Percentiles rank a stretch among this genome's conserved stretches.
These are phyloP conservation scores for Scheffersomyces parashehatae DNA, from an alignment of 1,139 yeast species.

Conservation along the genomic window DNA sequence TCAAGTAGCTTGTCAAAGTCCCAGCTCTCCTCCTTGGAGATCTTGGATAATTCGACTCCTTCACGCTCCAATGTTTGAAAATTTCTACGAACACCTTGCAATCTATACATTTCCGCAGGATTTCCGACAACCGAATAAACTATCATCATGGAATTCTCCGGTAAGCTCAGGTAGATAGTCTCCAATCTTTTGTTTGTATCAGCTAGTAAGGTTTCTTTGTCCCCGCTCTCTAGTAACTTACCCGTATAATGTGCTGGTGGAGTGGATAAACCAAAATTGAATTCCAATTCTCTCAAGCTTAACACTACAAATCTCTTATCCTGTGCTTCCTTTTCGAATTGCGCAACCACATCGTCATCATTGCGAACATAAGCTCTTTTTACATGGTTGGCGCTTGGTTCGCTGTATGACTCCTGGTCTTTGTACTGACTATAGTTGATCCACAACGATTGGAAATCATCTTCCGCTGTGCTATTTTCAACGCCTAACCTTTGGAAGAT, in stretches of 20 bases:
- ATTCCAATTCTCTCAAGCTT: constrained; percentile 61
- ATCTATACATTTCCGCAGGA: constrained; percentile 49
- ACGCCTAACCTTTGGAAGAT: constrained; percentile 26
- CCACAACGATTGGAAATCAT: constrained; percentile 32
- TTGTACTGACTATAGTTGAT: constrained; percentile 32
- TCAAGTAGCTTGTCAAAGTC: constrained; percentile 45
- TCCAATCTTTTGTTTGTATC: constrained; percentile 46
- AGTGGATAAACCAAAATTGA: constrained; percentile 28
- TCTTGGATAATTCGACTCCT: constrained; percentile 36
- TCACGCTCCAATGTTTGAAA: constrained; percentile 41
- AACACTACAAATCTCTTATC: constrained; percentile 52
- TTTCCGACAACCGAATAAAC: constrained; percentile 67
- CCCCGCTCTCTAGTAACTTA: background rate
- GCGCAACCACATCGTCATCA: constrained; percentile 60
- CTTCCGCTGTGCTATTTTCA: constrained; percentile 2
- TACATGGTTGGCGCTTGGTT: constrained; percentile 26
- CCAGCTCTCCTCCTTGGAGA: constrained; percentile 53
- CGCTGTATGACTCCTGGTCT: constrained; percentile 11
- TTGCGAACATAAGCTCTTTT: constrained; percentile 40
- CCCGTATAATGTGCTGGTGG: constrained; percentile 7
- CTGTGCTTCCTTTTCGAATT: constrained; percentile 33
- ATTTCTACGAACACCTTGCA: constrained; percentile 41
- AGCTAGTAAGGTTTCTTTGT: constrained; percentile 5
- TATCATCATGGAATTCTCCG: constrained; percentile 60
- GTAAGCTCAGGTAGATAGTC: constrained; percentile 52